A percentile compares a stretch with the other conserved stretches of the same genome.
Conservation (phyloP, 2,329 filamentous ascomycete genomes). For the Cephalotrichum gorgonifer region DNA sequence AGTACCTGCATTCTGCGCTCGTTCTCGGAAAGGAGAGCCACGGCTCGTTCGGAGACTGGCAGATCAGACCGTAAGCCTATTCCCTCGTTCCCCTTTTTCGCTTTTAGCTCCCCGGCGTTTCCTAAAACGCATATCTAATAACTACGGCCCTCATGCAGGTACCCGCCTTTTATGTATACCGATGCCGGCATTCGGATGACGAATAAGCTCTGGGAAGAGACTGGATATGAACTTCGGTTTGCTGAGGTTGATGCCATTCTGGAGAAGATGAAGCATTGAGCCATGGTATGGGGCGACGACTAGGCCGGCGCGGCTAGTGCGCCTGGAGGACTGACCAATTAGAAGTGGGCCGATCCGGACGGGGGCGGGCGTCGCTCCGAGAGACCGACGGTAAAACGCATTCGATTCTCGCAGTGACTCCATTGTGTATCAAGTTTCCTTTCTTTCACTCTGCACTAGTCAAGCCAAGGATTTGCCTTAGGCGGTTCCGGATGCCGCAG, state of each 20-base stretch:
- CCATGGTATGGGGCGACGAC: no score
- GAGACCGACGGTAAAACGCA: no score
- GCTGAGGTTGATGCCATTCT: neutral
- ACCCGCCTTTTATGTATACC: neutral
- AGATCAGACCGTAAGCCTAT: constrained; percentile 14
- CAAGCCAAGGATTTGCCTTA: no score
- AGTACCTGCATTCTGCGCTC: constrained; percentile 11
- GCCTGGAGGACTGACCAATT: no score
- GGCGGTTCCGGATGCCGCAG: no score
- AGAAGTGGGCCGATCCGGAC: no score
- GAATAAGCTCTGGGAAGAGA: neutral
- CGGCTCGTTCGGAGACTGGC: constrained; percentile 12
- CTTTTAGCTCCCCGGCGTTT: neutral
- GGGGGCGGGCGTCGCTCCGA: no score
- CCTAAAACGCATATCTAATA: neutral
- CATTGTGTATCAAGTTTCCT: no score
- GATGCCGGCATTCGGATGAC: neutral
- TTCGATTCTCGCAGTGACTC: no score
- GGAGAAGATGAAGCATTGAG: neutral
- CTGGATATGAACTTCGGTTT: neutral
- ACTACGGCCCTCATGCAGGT: neutral
- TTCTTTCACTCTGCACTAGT: no score
- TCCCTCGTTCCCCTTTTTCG: no score
- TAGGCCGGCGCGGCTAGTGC: no score
- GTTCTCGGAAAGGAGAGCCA: constrained; percentile 13